phyloP scores from a whole-genome alignment of 768 basidiomycete genomes.

The Panus rudis region DNA sequence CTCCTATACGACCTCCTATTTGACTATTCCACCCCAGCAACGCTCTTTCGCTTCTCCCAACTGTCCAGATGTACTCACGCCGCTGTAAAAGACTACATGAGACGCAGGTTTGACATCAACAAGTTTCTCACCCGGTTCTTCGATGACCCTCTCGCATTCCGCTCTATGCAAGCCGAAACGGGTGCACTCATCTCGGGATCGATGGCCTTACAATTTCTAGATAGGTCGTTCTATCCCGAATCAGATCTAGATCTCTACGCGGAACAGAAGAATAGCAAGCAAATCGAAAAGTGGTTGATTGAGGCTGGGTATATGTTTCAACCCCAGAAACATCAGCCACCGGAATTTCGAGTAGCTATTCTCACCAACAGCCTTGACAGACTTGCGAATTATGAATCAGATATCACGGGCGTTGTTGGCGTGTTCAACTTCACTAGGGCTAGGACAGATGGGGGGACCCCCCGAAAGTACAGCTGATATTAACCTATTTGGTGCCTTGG shows the following conservation, averaged over 20 bases:
- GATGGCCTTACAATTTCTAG: conserved; percentile 45
- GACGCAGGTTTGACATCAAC: conserved; percentile 28
- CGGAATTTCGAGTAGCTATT: conserved; percentile 8
- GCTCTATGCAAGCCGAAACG: conserved; percentile 35
- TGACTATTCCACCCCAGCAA: conserved; percentile 7
- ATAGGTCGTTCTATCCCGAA: conserved; percentile 32
- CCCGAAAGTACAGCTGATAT: conserved; percentile 36
- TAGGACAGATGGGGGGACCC: not conserved
- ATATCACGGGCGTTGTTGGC: conserved; percentile 20
- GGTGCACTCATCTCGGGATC: conserved; percentile 47
- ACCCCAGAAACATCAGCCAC: conserved; percentile 15
- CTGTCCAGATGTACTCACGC: conserved; percentile 7
- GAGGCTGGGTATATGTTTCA: conserved; percentile 26
- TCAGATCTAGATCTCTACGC: conserved; percentile 49
- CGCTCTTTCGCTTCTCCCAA: conserved; percentile 11
- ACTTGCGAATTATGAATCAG: conserved; percentile 7
- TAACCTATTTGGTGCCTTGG: conserved; percentile 25
- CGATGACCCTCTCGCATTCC: conserved; percentile 29
- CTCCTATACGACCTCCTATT: conserved; percentile 12
- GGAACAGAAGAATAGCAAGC: conserved; percentile 24
- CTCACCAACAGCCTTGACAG: not conserved
- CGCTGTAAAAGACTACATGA: conserved; percentile 18
- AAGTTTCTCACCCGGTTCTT: conserved; percentile 31
- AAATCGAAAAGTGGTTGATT: conserved; percentile 31
- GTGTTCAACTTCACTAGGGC: conserved; percentile 29